phyloP scores from a whole-genome alignment of 768 basidiomycete genomes.

The Russula brevipes region DNA sequence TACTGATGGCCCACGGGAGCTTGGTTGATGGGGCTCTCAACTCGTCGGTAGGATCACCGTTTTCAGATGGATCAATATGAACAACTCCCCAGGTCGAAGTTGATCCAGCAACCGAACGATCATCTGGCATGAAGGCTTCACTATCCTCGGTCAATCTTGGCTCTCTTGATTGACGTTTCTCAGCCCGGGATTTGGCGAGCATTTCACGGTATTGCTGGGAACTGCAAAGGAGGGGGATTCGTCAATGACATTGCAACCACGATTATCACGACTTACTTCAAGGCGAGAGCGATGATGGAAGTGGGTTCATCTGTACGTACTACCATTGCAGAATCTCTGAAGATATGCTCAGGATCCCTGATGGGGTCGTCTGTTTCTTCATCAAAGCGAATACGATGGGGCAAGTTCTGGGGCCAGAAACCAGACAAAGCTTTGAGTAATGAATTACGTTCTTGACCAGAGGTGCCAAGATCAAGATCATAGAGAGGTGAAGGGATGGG shows the following conservation, averaged over 20 bases:
- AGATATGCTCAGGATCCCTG: constrained; percentile 85
- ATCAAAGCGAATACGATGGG: constrained; percentile 49
- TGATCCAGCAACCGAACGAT: constrained; percentile 73
- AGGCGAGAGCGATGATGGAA: constrained; percentile 91
- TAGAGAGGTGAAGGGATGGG: constrained; percentile 31
- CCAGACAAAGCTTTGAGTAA: constrained; percentile 80
- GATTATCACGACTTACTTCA: constrained; percentile 57
- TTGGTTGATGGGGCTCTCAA: constrained; percentile 70
- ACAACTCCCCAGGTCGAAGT: constrained; percentile 92
- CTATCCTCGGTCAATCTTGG: constrained; percentile 54
- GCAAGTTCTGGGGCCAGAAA: constrained; percentile 64
- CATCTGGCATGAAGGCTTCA: constrained; percentile 92
- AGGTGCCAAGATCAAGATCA: constrained; percentile 48
- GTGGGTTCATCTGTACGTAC: constrained; percentile 96
- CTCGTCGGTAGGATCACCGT: constrained; percentile 69
- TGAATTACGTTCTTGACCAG: constrained; percentile 60
- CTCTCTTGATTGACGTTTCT: constrained; percentile 62
- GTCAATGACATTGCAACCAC: not conserved
- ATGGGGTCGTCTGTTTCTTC: constrained; percentile 62
- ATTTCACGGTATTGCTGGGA: constrained; percentile 81
- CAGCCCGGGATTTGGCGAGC: constrained; percentile 69
- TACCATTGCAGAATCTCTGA: constrained; percentile 90
- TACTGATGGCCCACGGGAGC: constrained; percentile 77
- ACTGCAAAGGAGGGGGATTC: constrained; percentile 36
- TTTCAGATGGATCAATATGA: constrained; percentile 66